A percentile compares a stretch with the other conserved stretches of the same genome.
Evolutionary conservation across 345 rosid genomes (phyloP).

Genomic region (rapeseed (Brassica napus)): DNA sequence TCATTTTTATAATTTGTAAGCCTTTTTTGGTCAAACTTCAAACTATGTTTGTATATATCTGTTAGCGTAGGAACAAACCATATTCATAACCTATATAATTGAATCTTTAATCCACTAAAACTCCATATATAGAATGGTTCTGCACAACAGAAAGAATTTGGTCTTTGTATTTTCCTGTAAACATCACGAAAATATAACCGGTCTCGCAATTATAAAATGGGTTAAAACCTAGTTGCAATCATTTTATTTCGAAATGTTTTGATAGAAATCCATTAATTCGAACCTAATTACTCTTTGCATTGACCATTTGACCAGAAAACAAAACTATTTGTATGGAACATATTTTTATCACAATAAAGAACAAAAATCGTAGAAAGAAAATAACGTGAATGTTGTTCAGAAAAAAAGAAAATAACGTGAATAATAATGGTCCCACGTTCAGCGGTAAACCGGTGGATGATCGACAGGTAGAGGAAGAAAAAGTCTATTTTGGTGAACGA

Average conservation of each 20-base stretch:
- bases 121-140: background rate
- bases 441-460: slow-evolving; percentile 12
- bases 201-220: slow-evolving; percentile 4
- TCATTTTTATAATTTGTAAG: background rate
- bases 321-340: background rate
- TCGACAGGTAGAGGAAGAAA: slow-evolving; percentile 32
- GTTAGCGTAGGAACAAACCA: background rate
- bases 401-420: background rate
- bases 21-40: slow-evolving; percentile 20
- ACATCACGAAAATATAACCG: background rate
- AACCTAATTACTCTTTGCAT: background rate
- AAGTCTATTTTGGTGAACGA: slow-evolving; percentile 17
- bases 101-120: background rate
- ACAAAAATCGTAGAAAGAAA: background rate
- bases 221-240: background rate
- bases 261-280: background rate
- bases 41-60: background rate
- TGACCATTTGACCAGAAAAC: background rate
- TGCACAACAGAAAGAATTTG: background rate
- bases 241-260: background rate
- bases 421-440: slow-evolving; percentile 9
- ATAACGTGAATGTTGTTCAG: background rate
- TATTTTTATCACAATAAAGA: background rate
- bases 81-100: background rate
- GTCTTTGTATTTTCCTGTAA: background rate